Percentiles rank a stretch among this genome's conserved stretches.
Evolutionary conservation across 805 yeast genomes (phyloP).

Genomic region (Yarrowia keelungensis): DNA sequence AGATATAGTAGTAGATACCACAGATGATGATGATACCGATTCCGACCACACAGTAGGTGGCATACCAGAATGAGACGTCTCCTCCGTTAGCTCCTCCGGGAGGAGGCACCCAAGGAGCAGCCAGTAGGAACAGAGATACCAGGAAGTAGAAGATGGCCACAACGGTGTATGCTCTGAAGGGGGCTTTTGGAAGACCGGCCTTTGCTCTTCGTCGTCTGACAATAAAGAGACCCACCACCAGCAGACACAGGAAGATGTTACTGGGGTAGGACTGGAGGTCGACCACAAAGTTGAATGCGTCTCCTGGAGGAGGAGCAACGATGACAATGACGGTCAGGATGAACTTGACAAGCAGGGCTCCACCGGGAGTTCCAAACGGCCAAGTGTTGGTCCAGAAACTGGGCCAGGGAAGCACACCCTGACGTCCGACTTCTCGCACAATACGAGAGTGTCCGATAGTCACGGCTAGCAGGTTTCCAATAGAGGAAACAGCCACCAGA

Average conservation of each 20-base stretch:
- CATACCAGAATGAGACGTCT: conserved; percentile 31
- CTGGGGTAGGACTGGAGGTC: conserved; percentile 70
- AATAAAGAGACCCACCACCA: conserved; percentile 59
- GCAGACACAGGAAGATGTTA: conserved; percentile 62
- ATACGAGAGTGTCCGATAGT: conserved; percentile 66
- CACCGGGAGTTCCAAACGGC: conserved; percentile 51
- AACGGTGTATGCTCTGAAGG: conserved; percentile 16
- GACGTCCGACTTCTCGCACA: conserved; percentile 63
- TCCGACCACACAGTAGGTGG: conserved; percentile 37
- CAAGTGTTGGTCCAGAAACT: conserved; percentile 53
- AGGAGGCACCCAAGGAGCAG: conserved; percentile 33
- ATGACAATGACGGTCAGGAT: conserved; percentile 60
- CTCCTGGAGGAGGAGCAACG: conserved; percentile 67
- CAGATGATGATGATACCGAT: conserved; percentile 27
- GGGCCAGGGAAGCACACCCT: conserved; percentile 59
- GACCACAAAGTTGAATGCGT: conserved; percentile 67
- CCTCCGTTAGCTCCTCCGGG: conserved; percentile 32
- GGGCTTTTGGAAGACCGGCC: conserved; percentile 4
- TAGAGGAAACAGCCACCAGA: conserved; percentile 64
- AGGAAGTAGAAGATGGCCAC: conserved; percentile 21
- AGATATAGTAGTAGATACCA: conserved; percentile 20
- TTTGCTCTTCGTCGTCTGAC: conserved; percentile 44
- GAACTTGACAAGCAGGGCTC: conserved; percentile 63
- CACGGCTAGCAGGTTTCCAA: conserved; percentile 71
- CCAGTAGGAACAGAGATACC: conserved; percentile 26